Evolutionary conservation across 495 filamentous ascomycete species (phyloP), one percentile per base, ranked within the genome.

Genomic region (Polyplosphaeria fusca): DNA sequence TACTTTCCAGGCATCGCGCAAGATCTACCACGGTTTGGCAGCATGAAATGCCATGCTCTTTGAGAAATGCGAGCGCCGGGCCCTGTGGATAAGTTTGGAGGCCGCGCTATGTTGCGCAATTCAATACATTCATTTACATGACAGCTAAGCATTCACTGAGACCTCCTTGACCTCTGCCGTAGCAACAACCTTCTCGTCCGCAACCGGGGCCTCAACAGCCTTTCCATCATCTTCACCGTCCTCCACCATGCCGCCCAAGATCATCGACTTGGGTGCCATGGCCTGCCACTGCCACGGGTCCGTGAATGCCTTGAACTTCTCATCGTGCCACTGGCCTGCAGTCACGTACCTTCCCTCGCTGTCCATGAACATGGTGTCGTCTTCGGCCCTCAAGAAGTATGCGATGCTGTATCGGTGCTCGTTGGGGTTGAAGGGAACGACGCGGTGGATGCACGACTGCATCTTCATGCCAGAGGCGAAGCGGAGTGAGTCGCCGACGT

Each of bases 361-460:
- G 63, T 79, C 77, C 56, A 69, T 67, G 68, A 79, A 80, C 68
- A 72, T 68, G 60, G 71, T 71, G 53, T 76, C 77, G 64, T 80
- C 72, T 68, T 80, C 75, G 40, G 78, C 72, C 11, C 79, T 71
- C 45, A 81, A 71, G 72, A 82, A 81, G 67, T 82, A 82, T 13
- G 79, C 77, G 64, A 80, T 75, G n/a, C 72, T 76, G 72, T 80
- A 80, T 49, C 79, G 76, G 68, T 79, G 73, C 72, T 78, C 72
- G 52, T 56, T 60, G 42, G 67, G 67, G 68, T 77, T 56, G 51
- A 73, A 68, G 12, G 80, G 80, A 25, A 81, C 76, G 12, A 83
- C 79, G 40, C 78, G 73, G 70, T 83, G 80, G 63, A 82, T 74
- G 66, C 72, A 77, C 22, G 76, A 79, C 59, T 74, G 74, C 58